A percentile compares a stretch with the other conserved stretches of the same genome.
Evolutionary conservation across 1,139 yeast species (phyloP).

Genomic region (Blastobotrys persicus): DNA sequence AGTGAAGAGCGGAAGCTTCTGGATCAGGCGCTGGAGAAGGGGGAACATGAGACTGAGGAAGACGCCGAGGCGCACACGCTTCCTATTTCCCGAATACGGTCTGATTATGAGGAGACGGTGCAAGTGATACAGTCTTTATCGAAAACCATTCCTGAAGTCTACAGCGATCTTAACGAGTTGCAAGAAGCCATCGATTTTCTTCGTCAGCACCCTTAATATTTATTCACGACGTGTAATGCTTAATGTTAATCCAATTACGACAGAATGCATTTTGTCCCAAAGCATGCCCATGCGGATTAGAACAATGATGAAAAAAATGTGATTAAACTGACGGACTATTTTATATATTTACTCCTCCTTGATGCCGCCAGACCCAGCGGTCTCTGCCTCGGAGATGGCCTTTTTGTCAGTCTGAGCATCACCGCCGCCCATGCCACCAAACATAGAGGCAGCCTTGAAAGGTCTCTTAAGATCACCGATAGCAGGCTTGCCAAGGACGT

Average conservation of each 20-base stretch:
- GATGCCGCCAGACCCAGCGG: constrained; percentile 84
- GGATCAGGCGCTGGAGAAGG: constrained; percentile 9
- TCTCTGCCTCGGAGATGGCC: constrained; percentile 81
- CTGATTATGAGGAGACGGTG: constrained; percentile 17
- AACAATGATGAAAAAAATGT: constrained; percentile 1
- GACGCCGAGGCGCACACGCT: not conserved
- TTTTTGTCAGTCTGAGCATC: constrained; percentile 78
- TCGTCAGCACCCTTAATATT: not conserved
- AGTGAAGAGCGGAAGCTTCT: constrained; percentile 15
- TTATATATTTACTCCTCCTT: constrained; percentile 65
- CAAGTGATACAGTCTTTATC: constrained; percentile 15
- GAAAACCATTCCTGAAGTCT: constrained; percentile 22
- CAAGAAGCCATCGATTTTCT: constrained; percentile 22
- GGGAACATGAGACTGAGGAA: constrained; percentile 6
- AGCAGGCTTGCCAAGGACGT: constrained; percentile 79
- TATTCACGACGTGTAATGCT: not conserved
- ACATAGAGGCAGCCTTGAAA: constrained; percentile 82
- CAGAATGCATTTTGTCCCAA: not conserved
- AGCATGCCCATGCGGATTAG: too few relatives aligned
- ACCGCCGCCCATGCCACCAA: constrained; percentile 65
- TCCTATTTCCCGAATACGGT: not conserved
- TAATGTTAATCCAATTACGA: not conserved
- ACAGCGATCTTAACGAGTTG: constrained; percentile 22
- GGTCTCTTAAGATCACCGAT: constrained; percentile 95
- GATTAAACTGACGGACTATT: not conserved